Base-by-base conservation (phyloP, 805 yeast genomes). In the Candida parachauliodes region DNA sequence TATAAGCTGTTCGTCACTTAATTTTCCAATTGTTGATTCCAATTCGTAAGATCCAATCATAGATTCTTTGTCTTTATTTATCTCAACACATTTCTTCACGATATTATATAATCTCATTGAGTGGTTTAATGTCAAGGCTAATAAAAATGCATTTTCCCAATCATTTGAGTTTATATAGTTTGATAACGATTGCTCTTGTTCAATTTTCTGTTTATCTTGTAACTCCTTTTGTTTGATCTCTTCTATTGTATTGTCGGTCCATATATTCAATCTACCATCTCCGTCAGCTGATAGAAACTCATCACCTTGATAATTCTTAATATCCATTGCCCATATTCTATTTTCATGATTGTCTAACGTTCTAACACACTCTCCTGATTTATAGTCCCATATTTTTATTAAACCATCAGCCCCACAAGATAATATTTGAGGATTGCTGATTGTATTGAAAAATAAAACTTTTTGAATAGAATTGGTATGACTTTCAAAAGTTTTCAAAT, bases 371-470 rank as follows among this genome's bases (percentile, higher is more conserved):
- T 93, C 98, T 25, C 88, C 93, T 2, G 48, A 34, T 26, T 77
- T 67, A 36, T 72, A 57, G 52, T 88, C 94, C 98, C 98, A 93
- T 4, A 93, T 66, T 58, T 93, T 91, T 41, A 93, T 74, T 36
- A 93, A 73, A 2, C 98, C 98, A 62, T 93, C 98, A 10, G 98
- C 98, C 28, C 96, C 97, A 15, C 88, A 76, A 28, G 83, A 77
- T 14, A 85, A 65, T 3, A 91, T 52, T 56, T 85, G 93, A 36
- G 75, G 75, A 47, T 81, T 79, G 4, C 25, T 16, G 3, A 23
- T 11, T 34, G 70, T 71, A 45, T 80, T 77, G 41, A 85, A 68
- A 53, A 87, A 88, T 21, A 74, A 68, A 32, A 83, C 83, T 60
- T 93, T 76, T 60, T 91, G 93, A 3, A 93, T 89, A 0, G 97